These are phyloP conservation scores for Seminavis robusta DNA, from an alignment of 108 stramenopile species.

Conservation along the genomic window DNA sequence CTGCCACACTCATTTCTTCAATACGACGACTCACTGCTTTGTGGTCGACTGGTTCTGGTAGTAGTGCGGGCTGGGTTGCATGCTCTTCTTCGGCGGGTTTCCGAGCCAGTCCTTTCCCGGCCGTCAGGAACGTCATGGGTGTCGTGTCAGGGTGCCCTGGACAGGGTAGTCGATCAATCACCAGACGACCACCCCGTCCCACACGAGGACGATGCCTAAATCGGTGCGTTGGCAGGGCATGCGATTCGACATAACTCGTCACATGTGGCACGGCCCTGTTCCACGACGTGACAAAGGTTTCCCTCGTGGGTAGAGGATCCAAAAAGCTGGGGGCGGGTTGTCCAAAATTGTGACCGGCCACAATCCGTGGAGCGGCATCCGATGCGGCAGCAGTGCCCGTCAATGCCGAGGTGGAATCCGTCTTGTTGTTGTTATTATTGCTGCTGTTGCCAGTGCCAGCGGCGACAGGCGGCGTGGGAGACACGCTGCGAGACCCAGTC, in stretches of 20 bases:
- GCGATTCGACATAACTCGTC: slow-evolving; percentile 58
- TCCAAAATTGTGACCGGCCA: slow-evolving; percentile 77
- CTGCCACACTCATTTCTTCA: slow-evolving; percentile 61
- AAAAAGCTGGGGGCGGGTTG: slow-evolving; percentile 74
- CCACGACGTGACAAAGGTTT: slow-evolving; percentile 57
- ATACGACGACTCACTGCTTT: slow-evolving; percentile 44
- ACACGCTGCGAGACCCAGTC: too few species aligned
- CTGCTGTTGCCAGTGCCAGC: too few species aligned
- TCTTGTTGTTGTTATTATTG: neutral
- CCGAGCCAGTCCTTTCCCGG: slow-evolving; percentile 29
- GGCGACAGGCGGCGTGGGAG: too few species aligned
- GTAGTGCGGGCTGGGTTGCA: slow-evolving; percentile 59
- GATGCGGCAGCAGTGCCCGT: neutral
- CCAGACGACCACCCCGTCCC: slow-evolving; percentile 82
- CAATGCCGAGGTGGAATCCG: neutral
- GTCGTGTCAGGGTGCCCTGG: slow-evolving; percentile 30
- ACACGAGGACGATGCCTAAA: slow-evolving; percentile 76
- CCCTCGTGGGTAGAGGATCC: slow-evolving; percentile 65
- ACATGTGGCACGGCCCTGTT: slow-evolving; percentile 57
- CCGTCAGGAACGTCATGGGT: slow-evolving; percentile 41
- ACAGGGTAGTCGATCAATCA: slow-evolving; percentile 73
- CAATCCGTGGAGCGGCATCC: slow-evolving; percentile 17
- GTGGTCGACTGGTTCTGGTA: slow-evolving; percentile 62
- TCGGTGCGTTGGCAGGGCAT: slow-evolving; percentile 29
- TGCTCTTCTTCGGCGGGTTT: slow-evolving; percentile 29